phyloP scores from a whole-genome alignment of 2,329 filamentous ascomycete genomes.

The Fusarium concolor region DNA sequence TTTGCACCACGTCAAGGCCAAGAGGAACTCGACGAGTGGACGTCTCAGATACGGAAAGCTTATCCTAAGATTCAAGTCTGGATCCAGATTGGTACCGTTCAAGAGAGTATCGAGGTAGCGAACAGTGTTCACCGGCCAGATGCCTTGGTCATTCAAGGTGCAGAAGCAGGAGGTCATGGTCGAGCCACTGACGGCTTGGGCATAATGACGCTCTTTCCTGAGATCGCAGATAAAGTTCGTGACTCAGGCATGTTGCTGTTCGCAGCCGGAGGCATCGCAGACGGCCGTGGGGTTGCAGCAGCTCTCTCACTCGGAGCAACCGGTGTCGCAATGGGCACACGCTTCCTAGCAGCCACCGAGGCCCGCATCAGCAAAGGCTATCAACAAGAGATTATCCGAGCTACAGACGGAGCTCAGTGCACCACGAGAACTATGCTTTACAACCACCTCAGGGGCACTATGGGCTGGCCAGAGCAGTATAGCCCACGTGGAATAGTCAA shows the following conservation, averaged over 20 bases:
- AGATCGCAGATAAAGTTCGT: constrained; percentile 57
- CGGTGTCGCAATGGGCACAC: constrained; percentile 71
- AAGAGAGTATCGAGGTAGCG: constrained; percentile 59
- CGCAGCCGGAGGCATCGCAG: constrained; percentile 65
- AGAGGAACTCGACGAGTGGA: constrained; percentile 58
- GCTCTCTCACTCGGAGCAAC: constrained; percentile 63
- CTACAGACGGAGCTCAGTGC: constrained; percentile 53
- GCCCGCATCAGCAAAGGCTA: constrained; percentile 56
- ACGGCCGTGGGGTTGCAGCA: constrained; percentile 63
- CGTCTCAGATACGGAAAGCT: constrained; percentile 54
- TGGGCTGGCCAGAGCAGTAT: constrained; percentile 56
- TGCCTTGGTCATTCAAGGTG: constrained; percentile 64
- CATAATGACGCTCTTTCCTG: constrained; percentile 62
- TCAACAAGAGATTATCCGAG: constrained; percentile 56
- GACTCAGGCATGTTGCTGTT: constrained; percentile 56
- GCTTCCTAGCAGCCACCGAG: constrained; percentile 66
- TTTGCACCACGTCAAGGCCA: constrained; percentile 53
- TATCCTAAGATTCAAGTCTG: constrained; percentile 60
- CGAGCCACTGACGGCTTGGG: constrained; percentile 57
- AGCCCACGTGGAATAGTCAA: constrained; percentile 56
- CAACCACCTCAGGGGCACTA: constrained; percentile 56
- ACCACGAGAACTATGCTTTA: constrained; percentile 59
- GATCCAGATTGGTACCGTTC: constrained; percentile 63
- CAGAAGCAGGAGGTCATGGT: constrained; percentile 66
- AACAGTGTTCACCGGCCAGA: constrained; percentile 55